Base-by-base conservation (phyloP, 2,329 filamentous ascomycete genomes). In the Fusarium sp. region DNA sequence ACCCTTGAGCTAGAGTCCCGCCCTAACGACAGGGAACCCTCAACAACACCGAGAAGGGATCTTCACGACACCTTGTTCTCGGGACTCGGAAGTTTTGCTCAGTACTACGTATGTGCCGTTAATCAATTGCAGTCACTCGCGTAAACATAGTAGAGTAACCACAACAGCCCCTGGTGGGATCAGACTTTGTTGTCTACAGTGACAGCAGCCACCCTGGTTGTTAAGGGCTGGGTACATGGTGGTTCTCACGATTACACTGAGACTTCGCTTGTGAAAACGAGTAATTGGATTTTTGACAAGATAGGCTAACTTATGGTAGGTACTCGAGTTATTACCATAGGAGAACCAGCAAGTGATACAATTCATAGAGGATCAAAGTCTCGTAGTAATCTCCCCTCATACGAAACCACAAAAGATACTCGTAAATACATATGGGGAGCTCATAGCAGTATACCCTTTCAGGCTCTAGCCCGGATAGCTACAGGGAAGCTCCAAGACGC, bases 401-500 rank as follows among this genome's bases (percentile, higher is more conserved):
- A 20, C 7, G 23, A 23, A 23, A 7, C 6, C 46, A 35, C 23
- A 50, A 46, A 30, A 51, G 39, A 37, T 64, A 64, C 61, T n/a
- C 10, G 37, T 13, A 33, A 30, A 40, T 64, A 64, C 61, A 41
- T 45, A n/a, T 22, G 14, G 23, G 20, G 4, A 22, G 15, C 25
- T 17, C 22, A 41, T 22, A 64, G 35, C 27, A 53, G 20, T 30
- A 45, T 33, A n/a, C 56, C 30, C 23, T 20, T 58, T 67, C 27
- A 15, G 56, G 66, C n/a, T 63, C 17, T 68, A 68, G 66, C 39
- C 7, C 19, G 10, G 7, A 32, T 35, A 68, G 62, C 61, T 68
- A 25, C 61, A 69, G 48, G 65, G 65, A 69, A 69, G 65, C 60
- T 68, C 32, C 46, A 43, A 51, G 41, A 30, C 67, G 62, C 66